A percentile compares a stretch with the other conserved stretches of the same genome.
phyloP scores from a whole-genome alignment of 1,284 basidiomycete species.

The Cryptococcus floricola region DNA sequence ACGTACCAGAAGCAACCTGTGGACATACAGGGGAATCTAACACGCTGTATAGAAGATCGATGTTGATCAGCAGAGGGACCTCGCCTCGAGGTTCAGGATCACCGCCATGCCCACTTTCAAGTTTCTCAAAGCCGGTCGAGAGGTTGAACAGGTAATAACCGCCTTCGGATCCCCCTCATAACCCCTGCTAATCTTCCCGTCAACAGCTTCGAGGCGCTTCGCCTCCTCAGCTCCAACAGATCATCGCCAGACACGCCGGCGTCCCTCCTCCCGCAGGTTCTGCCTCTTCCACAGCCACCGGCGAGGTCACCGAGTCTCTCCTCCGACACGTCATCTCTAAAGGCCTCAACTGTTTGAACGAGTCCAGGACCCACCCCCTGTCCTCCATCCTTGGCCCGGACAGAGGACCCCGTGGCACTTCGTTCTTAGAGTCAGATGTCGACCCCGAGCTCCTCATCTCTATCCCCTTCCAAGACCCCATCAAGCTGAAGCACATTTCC shows the following conservation, averaged over 20 bases:
- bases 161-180: not conserved
- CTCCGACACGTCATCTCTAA: constrained; percentile 40
- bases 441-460: constrained; percentile 33
- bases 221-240: constrained; percentile 40
- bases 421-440: constrained; percentile 69
- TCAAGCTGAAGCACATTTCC: constrained; percentile 67
- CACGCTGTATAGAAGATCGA: constrained; percentile 46
- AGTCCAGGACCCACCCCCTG: constrained; percentile 59
- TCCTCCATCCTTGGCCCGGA: constrained; percentile 58
- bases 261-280: constrained; percentile 26
- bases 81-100: constrained; percentile 48
- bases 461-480: constrained; percentile 54
- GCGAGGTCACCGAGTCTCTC: constrained; percentile 32
- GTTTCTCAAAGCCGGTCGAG: constrained; percentile 49
- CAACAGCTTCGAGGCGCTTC: constrained; percentile 44
- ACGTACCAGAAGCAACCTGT: not conserved
- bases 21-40: not conserved
- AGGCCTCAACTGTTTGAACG: constrained; percentile 69
- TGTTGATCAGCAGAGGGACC: constrained; percentile 47
- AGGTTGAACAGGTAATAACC: constrained; percentile 40
- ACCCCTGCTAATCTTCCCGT: not conserved
- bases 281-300: constrained; percentile 7
- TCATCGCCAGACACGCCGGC: constrained; percentile 43
- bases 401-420: constrained; percentile 52
- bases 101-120: constrained; percentile 54